phyloP scores from a whole-genome alignment of 1,139 yeast species.

The Eremothecium sinecaudum region DNA sequence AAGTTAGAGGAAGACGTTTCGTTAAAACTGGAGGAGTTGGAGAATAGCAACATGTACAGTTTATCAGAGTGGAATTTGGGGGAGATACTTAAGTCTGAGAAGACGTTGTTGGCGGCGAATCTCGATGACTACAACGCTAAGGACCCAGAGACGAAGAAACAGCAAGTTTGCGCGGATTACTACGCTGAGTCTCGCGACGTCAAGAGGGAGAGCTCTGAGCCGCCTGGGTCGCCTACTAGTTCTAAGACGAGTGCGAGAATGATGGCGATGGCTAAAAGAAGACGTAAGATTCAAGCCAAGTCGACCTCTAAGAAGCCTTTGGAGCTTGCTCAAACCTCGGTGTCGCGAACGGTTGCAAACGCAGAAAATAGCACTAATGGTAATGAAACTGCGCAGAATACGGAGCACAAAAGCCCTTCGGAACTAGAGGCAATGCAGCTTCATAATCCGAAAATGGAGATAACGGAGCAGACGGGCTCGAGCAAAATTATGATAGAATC shows the following conservation, averaged over 20 bases:
- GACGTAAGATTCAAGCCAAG: conserved; percentile 76
- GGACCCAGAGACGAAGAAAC: conserved; percentile 8
- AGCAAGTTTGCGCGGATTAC: conserved; percentile 17
- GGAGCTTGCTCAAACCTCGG: conserved; percentile 70
- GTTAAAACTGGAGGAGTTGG: conserved; percentile 34
- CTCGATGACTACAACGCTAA: conserved; percentile 40
- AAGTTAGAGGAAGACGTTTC: conserved; percentile 29
- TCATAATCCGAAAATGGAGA: conserved; percentile 37
- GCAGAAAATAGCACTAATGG: background rate
- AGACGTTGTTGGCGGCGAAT: conserved; percentile 61
- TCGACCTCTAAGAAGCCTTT: conserved; percentile 50
- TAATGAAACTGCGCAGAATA: background rate
- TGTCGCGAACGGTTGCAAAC: conserved; percentile 44
- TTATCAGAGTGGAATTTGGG: conserved; percentile 57
- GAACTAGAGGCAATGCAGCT: conserved; percentile 21
- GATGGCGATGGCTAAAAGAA: conserved; percentile 87
- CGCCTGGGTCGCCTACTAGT: conserved; percentile 12
- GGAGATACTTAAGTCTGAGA: conserved; percentile 59
- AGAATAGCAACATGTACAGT: conserved; percentile 44
- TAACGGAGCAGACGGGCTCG: conserved; percentile 74
- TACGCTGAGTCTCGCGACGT: conserved; percentile 10
- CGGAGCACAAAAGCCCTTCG: conserved; percentile 2
- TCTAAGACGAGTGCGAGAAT: conserved; percentile 61
- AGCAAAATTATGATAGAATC: conserved; percentile 80
- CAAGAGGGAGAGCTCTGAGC: conserved; percentile 9